phyloP scores from a whole-genome alignment of 2,329 filamentous ascomycete species.

The Claviceps spartinae region DNA sequence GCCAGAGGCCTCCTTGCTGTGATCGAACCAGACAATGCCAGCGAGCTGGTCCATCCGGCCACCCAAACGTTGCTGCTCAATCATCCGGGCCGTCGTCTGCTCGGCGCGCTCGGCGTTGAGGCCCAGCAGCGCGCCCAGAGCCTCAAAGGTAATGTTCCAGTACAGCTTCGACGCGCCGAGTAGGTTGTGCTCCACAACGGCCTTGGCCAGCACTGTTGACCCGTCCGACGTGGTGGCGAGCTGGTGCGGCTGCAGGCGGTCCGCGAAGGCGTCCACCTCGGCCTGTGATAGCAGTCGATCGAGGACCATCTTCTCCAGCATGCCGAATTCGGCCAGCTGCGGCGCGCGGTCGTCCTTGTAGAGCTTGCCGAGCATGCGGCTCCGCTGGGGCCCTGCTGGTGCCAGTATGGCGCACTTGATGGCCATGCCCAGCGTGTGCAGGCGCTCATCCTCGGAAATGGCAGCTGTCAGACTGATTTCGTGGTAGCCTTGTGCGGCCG shows the following conservation, averaged over 20 bases:
- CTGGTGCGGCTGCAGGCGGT: constrained; percentile 73
- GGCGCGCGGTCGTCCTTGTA: constrained; percentile 85
- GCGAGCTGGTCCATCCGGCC: constrained; percentile 93
- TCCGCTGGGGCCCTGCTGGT: constrained; percentile 75
- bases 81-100: constrained; percentile 85
- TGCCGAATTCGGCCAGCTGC: constrained; percentile 65
- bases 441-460: constrained; percentile 75
- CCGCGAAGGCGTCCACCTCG: constrained; percentile 80
- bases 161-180: constrained; percentile 72
- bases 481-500: constrained; percentile 80
- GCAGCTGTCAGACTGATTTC: constrained; percentile 64
- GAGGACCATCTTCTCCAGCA: constrained; percentile 95
- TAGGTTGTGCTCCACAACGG: constrained; percentile 91
- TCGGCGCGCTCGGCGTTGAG: constrained; percentile 73
- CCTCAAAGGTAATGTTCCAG: constrained; percentile 62
- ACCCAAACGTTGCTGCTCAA: constrained; percentile 79
- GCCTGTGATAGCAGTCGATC: constrained; percentile 66
- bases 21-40: constrained; percentile 74
- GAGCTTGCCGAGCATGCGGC: constrained; percentile 63
- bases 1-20: constrained; percentile 55
- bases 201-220: constrained; percentile 81
- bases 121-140: constrained; percentile 63
- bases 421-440: constrained; percentile 72
- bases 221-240: constrained; percentile 82
- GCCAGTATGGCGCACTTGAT: constrained; percentile 88